Conservation (phyloP, 2,329 filamentous ascomycete species). For the Zarea fungicola region DNA sequence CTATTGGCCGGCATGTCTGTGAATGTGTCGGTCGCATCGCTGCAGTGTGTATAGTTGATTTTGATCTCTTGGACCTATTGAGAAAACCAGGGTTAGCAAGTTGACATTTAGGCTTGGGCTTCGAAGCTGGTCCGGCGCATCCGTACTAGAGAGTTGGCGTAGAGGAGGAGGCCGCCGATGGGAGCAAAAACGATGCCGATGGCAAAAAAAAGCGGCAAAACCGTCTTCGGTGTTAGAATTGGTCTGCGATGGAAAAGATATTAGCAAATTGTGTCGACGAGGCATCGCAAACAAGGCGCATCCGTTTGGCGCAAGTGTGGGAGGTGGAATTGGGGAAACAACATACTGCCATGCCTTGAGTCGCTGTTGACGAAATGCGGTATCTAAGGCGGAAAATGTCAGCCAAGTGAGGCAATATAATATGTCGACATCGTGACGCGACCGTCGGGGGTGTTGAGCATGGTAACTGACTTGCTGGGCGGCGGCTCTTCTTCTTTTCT, state of each 20-base stretch:
- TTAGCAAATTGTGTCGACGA: slow-evolving; percentile 24
- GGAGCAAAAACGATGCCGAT: slow-evolving; percentile 91
- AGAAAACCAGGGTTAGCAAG: slow-evolving; percentile 1
- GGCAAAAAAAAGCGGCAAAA: slow-evolving; percentile 83
- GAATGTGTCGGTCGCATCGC: slow-evolving; percentile 44
- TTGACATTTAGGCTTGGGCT: slow-evolving; percentile 11
- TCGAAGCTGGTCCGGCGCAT: slow-evolving; percentile 4
- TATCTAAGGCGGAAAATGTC: slow-evolving; percentile 53
- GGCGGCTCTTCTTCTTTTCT: slow-evolving; percentile 85
- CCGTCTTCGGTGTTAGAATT: slow-evolving; percentile 91
- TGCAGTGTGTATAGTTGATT: slow-evolving; percentile 86
- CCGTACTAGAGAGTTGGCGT: slow-evolving; percentile 72
- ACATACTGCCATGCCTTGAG: slow-evolving; percentile 98
- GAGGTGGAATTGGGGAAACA: neutral
- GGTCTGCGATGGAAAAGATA: slow-evolving; percentile 51
- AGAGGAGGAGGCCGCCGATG: slow-evolving; percentile 81
- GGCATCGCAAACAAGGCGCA: slow-evolving; percentile 23
- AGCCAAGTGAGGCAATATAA: neutral
- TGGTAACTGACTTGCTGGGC: slow-evolving; percentile 70
- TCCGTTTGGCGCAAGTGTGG: neutral
- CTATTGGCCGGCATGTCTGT: slow-evolving; percentile 49
- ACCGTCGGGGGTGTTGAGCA: neutral
- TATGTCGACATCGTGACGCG: neutral
- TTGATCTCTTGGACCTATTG: slow-evolving; percentile 78
- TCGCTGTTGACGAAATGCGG: slow-evolving; percentile 92